Evolutionary conservation across 345 rosid genomes (phyloP).

Genomic region (Laguncularia racemosa): DNA sequence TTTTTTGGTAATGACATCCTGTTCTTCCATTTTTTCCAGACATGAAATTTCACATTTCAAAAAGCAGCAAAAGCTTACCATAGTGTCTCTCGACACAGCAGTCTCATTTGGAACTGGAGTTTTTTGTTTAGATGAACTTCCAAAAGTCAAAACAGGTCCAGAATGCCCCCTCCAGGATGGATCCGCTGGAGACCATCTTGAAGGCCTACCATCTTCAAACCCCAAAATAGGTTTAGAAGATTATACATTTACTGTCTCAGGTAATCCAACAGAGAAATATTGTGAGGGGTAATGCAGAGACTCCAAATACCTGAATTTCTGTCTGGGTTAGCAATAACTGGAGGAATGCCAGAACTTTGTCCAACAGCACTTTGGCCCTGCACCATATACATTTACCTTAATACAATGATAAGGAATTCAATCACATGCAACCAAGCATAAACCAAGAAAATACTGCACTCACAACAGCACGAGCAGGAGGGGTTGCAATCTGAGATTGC

Average conservation of each 20-base stretch:
- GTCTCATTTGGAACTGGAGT: conserved; percentile 34
- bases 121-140: conserved; percentile 40
- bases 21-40: too few species aligned
- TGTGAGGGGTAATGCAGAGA: conserved; percentile 45
- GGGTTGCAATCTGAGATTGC: conserved; percentile 66
- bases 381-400: conserved; percentile 1
- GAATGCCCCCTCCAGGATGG: conserved; percentile 40
- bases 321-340: conserved; percentile 46
- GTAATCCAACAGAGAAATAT: neutral
- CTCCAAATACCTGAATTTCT: conserved; percentile 48
- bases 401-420: neutral
- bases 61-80: conserved; percentile 17
- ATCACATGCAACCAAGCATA: conserved; percentile 6
- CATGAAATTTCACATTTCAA: too few species aligned
- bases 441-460: conserved; percentile 10
- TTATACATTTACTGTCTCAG: neutral
- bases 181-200: conserved; percentile 37
- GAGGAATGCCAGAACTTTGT: conserved; percentile 72
- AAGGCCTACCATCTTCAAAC: conserved; percentile 27
- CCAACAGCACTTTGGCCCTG: conserved; percentile 68
- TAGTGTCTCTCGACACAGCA: conserved; percentile 26
- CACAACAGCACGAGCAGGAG: conserved; percentile 51
- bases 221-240: conserved; percentile 17
- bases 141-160: conserved; percentile 30
- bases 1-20: too few species aligned